Percentiles rank a stretch among this genome's conserved stretches.
Conservation (phyloP, 2,329 filamentous ascomycete genomes). For the Fusarium nurragi region DNA sequence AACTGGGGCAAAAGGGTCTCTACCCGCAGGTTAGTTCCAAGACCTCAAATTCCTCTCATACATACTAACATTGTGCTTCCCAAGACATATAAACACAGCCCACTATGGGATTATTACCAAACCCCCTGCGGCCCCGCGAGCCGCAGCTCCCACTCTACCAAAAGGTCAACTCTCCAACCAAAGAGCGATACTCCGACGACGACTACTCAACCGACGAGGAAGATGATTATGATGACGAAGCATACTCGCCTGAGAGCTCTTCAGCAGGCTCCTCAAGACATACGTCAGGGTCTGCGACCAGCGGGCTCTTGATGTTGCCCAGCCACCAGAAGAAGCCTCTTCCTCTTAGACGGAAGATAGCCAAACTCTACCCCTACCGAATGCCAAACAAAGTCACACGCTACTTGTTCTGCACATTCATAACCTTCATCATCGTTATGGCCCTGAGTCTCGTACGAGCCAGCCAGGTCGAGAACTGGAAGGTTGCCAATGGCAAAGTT, state of each 20-base stretch:
- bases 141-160: conserved; percentile 63
- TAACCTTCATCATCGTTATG: conserved; percentile 77
- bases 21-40: conserved; percentile 13
- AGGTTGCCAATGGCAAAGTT: conserved; percentile 63
- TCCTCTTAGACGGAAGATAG: conserved; percentile 30
- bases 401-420: conserved; percentile 78
- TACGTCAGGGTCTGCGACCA: conserved; percentile 56
- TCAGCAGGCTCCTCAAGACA: conserved; percentile 65
- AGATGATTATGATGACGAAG: conserved; percentile 56
- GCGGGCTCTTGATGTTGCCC: conserved; percentile 57
- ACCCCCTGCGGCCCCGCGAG: conserved; percentile 59
- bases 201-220: conserved; percentile 59
- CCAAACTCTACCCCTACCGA: conserved; percentile 61
- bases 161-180: conserved; percentile 53
- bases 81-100: conserved; percentile 13
- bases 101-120: conserved; percentile 62
- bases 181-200: conserved; percentile 63
- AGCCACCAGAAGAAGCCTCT: conserved; percentile 46
- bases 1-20: conserved; percentile 16
- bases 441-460: conserved; percentile 78
- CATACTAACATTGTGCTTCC: conserved; percentile 4
- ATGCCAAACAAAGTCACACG: conserved; percentile 78
- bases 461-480: conserved; percentile 74
- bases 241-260: conserved; percentile 54
- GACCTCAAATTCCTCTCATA: conserved; percentile 19